These are phyloP conservation scores for Clarireedia hainanense DNA, from an alignment of 2,329 filamentous ascomycete genomes.

Conservation along the genomic window DNA sequence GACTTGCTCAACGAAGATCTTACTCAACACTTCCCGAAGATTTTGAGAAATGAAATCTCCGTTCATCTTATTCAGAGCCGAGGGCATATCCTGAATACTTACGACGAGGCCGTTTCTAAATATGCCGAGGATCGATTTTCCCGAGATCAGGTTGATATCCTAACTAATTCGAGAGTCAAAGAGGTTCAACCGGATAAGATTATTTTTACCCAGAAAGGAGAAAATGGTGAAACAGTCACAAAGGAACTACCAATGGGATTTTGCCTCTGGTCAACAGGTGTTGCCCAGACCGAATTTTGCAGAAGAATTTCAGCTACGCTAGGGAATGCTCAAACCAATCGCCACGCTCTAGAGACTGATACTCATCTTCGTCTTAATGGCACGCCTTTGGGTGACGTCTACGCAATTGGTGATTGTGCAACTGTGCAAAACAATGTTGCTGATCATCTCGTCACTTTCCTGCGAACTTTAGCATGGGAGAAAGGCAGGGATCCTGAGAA, in stretches of 20 bases:
- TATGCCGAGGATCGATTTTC: constrained; percentile 89
- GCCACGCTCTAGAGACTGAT: constrained; percentile 88
- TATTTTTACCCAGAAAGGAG: constrained; percentile 74
- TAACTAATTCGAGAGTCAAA: constrained; percentile 89
- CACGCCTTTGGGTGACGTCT: constrained; percentile 86
- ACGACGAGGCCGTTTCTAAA: constrained; percentile 86
- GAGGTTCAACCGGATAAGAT: constrained; percentile 81
- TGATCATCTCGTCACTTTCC: constrained; percentile 82
- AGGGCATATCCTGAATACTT: constrained; percentile 93
- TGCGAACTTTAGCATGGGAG: constrained; percentile 85
- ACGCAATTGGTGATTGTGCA: constrained; percentile 90
- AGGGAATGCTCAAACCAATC: constrained; percentile 70
- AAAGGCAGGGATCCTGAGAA: constrained; percentile 83
- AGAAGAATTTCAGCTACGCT: constrained; percentile 72
- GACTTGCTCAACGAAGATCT: constrained; percentile 96
- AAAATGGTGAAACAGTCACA: constrained; percentile 64
- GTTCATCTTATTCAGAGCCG: constrained; percentile 95
- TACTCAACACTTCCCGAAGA: constrained; percentile 70
- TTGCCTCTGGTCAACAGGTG: constrained; percentile 95
- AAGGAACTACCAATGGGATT: constrained; percentile 96
- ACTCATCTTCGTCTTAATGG: constrained; percentile 84
- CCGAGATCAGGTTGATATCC: constrained; percentile 82
- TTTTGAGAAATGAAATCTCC: constrained; percentile 94
- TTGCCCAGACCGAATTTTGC: constrained; percentile 76
- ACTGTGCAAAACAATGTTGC: constrained; percentile 97